These are phyloP conservation scores for Begonia fuchsioides DNA, from an alignment of 306 rosid species.

Conservation along the genomic window DNA sequence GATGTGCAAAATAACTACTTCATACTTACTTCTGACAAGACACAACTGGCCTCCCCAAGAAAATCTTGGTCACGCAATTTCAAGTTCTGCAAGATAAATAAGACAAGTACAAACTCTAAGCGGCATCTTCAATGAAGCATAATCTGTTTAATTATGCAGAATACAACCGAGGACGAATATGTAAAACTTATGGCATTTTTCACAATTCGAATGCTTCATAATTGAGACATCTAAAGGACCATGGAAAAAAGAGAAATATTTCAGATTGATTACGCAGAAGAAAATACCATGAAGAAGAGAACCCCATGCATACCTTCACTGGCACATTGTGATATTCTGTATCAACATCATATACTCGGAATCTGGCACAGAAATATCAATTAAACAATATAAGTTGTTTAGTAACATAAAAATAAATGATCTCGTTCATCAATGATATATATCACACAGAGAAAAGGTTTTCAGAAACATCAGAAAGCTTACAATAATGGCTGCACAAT, in stretches of 20 bases:
- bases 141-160: too few species aligned
- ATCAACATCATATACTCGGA: constrained; percentile 69
- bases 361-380: constrained; percentile 26
- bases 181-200: too few species aligned
- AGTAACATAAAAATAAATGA: constrained; percentile 3
- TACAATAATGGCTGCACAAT: constrained; percentile 58
- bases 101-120: not conserved
- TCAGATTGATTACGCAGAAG: not conserved
- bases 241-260: too few species aligned
- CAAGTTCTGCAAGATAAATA: constrained; percentile 30
- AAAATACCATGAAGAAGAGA: not conserved
- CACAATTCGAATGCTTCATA: too few species aligned
- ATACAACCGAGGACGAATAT: too few species aligned
- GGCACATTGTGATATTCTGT: constrained; percentile 44
- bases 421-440: not conserved
- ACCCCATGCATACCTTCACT: constrained; percentile 39
- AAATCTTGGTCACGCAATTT: constrained; percentile 65
- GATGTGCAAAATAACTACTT: too few species aligned
- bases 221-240: too few species aligned
- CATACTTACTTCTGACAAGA: constrained; percentile 55
- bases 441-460: constrained; percentile 1
- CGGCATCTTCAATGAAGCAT: not conserved
- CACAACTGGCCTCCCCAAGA: constrained; percentile 64
- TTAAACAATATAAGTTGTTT: constrained; percentile 1
- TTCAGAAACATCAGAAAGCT: constrained; percentile 11